phyloP scores from a whole-genome alignment of 2,329 filamentous ascomycete genomes.

The Plenodomus lindquistii region DNA sequence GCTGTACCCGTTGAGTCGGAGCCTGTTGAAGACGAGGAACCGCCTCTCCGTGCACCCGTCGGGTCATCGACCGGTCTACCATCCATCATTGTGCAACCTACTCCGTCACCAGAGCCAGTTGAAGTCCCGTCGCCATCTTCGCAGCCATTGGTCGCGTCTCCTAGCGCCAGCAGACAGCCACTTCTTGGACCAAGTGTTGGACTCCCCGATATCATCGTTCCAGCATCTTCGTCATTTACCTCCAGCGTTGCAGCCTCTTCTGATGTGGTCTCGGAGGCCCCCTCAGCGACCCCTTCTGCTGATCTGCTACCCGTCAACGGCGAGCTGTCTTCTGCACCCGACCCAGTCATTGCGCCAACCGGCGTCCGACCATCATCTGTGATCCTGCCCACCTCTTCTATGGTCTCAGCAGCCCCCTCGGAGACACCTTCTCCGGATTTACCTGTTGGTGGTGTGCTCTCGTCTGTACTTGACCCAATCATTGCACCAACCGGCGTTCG shows the following conservation, averaged over 20 bases:
- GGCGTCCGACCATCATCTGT: constrained; percentile 22
- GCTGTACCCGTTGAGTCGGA: not conserved
- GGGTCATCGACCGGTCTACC: constrained; percentile 22
- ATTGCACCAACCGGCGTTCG: constrained; percentile 24
- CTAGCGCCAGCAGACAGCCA: not conserved
- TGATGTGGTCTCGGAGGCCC: not conserved
- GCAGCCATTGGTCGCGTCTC: not conserved
- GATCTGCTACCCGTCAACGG: constrained; percentile 3
- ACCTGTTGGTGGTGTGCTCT: constrained; percentile 7
- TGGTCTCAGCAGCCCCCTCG: not conserved
- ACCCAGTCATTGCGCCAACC: constrained; percentile 23
- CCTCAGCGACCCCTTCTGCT: constrained; percentile 3
- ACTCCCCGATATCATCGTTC: constrained; percentile 5
- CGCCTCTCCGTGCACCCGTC: not conserved
- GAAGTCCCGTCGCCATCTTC: not conserved
- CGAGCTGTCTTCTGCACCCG: constrained; percentile 14
- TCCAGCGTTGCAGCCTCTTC: constrained; percentile 1
- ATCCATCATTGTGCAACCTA: constrained; percentile 13
- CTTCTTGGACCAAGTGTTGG: not conserved
- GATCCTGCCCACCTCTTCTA: constrained; percentile 22
- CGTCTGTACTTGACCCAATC: constrained; percentile 18
- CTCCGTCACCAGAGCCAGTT: constrained; percentile 6
- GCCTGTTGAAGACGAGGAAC: not conserved
- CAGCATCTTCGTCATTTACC: not conserved
- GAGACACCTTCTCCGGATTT: not conserved